These are phyloP conservation scores for Pythium guiyangense DNA, from an alignment of 352 stramenopile species.

Conservation along the genomic window DNA sequence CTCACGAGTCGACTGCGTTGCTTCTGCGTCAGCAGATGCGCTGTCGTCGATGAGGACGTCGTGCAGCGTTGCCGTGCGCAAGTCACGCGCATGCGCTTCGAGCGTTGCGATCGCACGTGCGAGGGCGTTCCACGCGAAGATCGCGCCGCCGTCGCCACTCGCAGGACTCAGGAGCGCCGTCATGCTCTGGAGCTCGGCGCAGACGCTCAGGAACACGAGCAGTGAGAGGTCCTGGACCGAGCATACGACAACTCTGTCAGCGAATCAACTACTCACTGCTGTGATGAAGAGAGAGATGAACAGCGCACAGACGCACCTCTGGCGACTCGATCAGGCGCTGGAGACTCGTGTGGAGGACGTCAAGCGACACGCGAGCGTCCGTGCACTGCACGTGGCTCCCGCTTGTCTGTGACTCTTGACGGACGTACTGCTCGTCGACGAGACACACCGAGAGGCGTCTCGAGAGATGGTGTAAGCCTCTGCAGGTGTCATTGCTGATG, in stretches of 20 bases:
- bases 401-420: not conserved
- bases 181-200: slow-evolving; percentile 12
- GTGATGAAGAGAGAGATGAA: not conserved
- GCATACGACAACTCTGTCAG: not conserved
- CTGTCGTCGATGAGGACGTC: slow-evolving; percentile 2
- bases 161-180: slow-evolving; percentile 3
- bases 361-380: not conserved
- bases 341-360: slow-evolving; percentile 10
- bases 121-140: slow-evolving; percentile 15
- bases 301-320: slow-evolving; percentile 1
- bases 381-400: no score
- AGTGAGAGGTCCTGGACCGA: slow-evolving; percentile 8
- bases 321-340: slow-evolving; percentile 6
- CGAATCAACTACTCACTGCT: not conserved
- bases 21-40: not conserved
- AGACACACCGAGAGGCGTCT: slow-evolving; percentile 7
- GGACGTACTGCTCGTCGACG: slow-evolving; percentile 10
- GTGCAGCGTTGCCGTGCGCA: slow-evolving; percentile 9
- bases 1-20: not conserved
- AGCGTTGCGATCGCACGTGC: slow-evolving; percentile 4
- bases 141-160: not conserved
- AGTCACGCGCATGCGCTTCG: slow-evolving; percentile 6
- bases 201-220: slow-evolving; percentile 14
- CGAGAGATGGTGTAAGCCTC: slow-evolving; percentile 3
- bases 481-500: not conserved